Evolutionary conservation across 2,329 filamentous ascomycete genomes (phyloP).

Genomic region (Pseudogymnoascus sp.): DNA sequence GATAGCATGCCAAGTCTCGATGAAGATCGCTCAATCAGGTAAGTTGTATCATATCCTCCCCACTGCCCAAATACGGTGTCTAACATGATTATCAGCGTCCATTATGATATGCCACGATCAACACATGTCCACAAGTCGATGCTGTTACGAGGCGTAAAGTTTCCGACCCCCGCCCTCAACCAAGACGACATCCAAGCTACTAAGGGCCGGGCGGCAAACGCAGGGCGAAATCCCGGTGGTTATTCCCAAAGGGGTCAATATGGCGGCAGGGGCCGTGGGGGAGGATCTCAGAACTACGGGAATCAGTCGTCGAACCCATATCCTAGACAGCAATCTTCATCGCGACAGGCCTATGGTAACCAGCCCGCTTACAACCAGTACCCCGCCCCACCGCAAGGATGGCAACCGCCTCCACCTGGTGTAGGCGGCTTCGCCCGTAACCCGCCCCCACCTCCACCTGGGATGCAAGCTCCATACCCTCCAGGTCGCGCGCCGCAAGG

Average conservation of each 20-base stretch:
- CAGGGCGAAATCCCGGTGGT: conserved; percentile 64
- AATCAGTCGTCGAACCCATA: conserved; percentile 37
- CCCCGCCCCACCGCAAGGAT: conserved; percentile 26
- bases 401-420: conserved; percentile 40
- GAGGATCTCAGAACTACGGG: conserved; percentile 34
- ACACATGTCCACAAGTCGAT: conserved; percentile 81
- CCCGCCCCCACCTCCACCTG: conserved; percentile 40
- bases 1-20: conserved; percentile 69
- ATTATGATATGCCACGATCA: conserved; percentile 73
- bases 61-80: background rate
- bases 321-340: background rate
- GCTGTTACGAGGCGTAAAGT: conserved; percentile 75
- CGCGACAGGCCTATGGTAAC: conserved; percentile 12
- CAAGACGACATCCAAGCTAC: conserved; percentile 67
- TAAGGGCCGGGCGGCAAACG: conserved; percentile 54
- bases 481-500: conserved; percentile 16
- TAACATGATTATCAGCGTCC: conserved; percentile 50
- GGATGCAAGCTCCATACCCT: conserved; percentile 17
- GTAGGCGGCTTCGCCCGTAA: conserved; percentile 36
- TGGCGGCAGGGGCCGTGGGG: conserved; percentile 31
- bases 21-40: conserved; percentile 80
- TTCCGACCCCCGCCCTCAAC: conserved; percentile 64
- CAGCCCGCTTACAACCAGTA: conserved; percentile 21
- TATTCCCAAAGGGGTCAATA: background rate
- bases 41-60: conserved; percentile 31